These are phyloP conservation scores for Irpex rosettiformis DNA, from an alignment of 1,284 basidiomycete species.

Conservation along the genomic window DNA sequence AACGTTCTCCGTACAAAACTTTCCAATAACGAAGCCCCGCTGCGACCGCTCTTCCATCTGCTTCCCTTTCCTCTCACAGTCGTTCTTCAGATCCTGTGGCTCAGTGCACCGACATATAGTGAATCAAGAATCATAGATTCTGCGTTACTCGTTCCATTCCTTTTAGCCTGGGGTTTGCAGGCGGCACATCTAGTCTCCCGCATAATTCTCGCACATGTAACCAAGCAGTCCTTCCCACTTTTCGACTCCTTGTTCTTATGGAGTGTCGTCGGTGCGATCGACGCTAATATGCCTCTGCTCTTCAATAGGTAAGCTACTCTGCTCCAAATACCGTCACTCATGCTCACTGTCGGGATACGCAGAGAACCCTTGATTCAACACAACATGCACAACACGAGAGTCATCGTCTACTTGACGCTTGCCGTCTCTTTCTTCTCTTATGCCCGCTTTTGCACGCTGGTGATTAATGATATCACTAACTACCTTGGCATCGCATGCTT, in stretches of 20 bases:
- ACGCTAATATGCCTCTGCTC: slow-evolving; percentile 75
- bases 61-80: slow-evolving; percentile 78
- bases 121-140: slow-evolving; percentile 58
- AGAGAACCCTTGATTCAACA: slow-evolving; percentile 72
- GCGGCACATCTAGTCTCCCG: slow-evolving; percentile 87
- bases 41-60: slow-evolving; percentile 69
- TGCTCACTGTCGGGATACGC: background rate
- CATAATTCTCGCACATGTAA: slow-evolving; percentile 94
- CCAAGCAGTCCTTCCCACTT: slow-evolving; percentile 79
- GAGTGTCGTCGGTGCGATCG: slow-evolving; percentile 75
- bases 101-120: slow-evolving; percentile 60
- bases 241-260: slow-evolving; percentile 89
- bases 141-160: slow-evolving; percentile 79
- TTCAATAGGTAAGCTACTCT: slow-evolving; percentile 57
- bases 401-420: slow-evolving; percentile 72
- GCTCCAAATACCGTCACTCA: background rate
- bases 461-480: slow-evolving; percentile 85
- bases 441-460: slow-evolving; percentile 73
- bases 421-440: slow-evolving; percentile 69
- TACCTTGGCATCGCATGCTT: slow-evolving; percentile 90
- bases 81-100: slow-evolving; percentile 75
- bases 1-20: slow-evolving; percentile 66
- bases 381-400: slow-evolving; percentile 51
- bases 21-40: slow-evolving; percentile 33
- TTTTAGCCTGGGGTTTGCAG: slow-evolving; percentile 86